Evolutionary conservation across 2,329 filamentous ascomycete genomes (phyloP).

Genomic region (Penicillium polonicum): DNA sequence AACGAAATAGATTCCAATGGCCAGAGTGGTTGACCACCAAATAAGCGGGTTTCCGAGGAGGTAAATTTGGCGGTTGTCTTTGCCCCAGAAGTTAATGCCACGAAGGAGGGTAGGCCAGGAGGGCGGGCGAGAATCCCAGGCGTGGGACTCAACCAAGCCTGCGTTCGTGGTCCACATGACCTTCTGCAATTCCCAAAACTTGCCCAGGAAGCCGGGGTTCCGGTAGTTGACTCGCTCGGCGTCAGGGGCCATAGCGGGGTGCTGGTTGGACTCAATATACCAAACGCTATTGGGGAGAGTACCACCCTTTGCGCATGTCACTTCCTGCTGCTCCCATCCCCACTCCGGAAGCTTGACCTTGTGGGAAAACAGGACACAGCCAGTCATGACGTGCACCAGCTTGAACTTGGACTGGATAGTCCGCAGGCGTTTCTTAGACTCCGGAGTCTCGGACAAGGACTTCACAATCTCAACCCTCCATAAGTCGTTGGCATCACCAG

Average conservation of each 20-base stretch:
- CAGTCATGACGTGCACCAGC: conserved; percentile 93
- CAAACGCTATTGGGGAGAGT: conserved; percentile 95
- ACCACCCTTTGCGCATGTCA: conserved; percentile 90
- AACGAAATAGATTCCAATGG: conserved; percentile 71
- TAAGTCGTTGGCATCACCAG: conserved; percentile 92
- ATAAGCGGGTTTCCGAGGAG: conserved; percentile 91
- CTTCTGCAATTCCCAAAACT: conserved; percentile 95
- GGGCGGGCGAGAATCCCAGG: conserved; percentile 92
- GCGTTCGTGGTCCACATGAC: conserved; percentile 99
- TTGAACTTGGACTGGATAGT: conserved; percentile 97
- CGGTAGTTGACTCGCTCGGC: conserved; percentile 96
- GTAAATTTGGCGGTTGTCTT: conserved; percentile 90
- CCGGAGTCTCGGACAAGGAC: conserved; percentile 73
- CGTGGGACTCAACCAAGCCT: conserved; percentile 91
- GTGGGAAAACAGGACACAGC: conserved; percentile 94
- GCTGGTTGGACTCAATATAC: conserved; percentile 91
- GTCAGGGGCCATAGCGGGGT: conserved; percentile 69
- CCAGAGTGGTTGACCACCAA: conserved; percentile 85
- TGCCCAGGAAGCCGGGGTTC: conserved; percentile 91
- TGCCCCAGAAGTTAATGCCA: conserved; percentile 99
- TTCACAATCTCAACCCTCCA: conserved; percentile 96
- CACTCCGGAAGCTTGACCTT: conserved; percentile 98
- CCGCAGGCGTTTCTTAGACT: conserved; percentile 79
- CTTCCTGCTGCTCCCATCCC: conserved; percentile 97
- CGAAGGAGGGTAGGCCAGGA: conserved; percentile 90